Evolutionary conservation across 2,329 filamentous ascomycete species (phyloP).

Genomic region (Coniochaeta sp.): DNA sequence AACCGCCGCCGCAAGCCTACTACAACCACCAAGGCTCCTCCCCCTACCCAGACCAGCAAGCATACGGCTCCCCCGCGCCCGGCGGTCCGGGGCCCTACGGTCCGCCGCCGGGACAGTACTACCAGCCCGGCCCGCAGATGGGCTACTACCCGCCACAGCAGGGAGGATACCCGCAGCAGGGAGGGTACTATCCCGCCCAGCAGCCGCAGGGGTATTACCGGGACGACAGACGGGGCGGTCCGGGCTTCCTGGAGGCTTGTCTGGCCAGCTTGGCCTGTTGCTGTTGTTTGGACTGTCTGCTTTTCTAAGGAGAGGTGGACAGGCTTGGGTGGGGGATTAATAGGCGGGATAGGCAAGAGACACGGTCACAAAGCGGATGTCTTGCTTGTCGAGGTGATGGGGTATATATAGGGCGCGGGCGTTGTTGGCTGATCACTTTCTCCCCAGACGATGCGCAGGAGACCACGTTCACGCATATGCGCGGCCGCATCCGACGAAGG

Average conservation of each 20-base stretch:
- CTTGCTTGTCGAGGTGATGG: background rate
- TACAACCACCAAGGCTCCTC: background rate
- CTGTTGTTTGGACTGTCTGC: constrained; percentile 45
- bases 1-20: constrained; percentile 37
- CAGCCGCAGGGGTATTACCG: constrained; percentile 22
- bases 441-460: background rate
- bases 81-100: background rate
- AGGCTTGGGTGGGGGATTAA: background rate
- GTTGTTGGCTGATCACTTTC: background rate
- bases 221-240: constrained; percentile 18
- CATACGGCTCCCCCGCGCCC: constrained; percentile 10
- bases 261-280: constrained; percentile 48
- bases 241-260: constrained; percentile 34
- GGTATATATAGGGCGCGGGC: background rate
- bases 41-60: constrained; percentile 18
- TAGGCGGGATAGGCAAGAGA: background rate
- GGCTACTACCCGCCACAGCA: constrained; percentile 4
- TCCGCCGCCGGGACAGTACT: constrained; percentile 3
- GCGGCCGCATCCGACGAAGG: background rate
- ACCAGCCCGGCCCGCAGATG: constrained; percentile 10
- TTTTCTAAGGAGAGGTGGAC: constrained; percentile 33
- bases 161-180: constrained; percentile 28
- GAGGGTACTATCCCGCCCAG: constrained; percentile 23
- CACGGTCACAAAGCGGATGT: background rate
- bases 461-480: background rate